phyloP scores from a whole-genome alignment of 2,329 filamentous ascomycete genomes.

The Pseudogymnoascus sp. region DNA sequence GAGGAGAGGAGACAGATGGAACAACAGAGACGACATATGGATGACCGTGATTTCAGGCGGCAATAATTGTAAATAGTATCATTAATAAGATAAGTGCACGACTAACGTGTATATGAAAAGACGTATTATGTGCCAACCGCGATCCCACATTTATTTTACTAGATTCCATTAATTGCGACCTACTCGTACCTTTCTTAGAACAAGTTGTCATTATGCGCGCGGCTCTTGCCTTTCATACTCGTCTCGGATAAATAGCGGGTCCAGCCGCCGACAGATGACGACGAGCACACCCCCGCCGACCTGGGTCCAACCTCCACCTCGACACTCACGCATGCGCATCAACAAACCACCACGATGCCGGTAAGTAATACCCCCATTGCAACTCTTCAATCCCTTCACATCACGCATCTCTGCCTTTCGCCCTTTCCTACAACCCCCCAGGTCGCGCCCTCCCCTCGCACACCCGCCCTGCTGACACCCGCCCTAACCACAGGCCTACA shows the following conservation, averaged over 20 bases:
- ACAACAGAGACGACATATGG: not conserved
- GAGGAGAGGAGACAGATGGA: slow-evolving; percentile 4
- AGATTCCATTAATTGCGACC: not conserved
- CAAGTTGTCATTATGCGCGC: not conserved
- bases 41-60: slow-evolving; percentile 7
- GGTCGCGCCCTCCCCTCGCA: no score
- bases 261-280: slow-evolving; percentile 8
- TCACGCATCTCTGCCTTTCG: not conserved
- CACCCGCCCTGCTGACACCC: no score
- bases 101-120: slow-evolving; percentile 6
- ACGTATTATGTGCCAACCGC: not conserved
- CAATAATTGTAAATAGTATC: slow-evolving; percentile 8
- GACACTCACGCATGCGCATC: slow-evolving; percentile 7
- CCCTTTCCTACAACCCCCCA: slow-evolving; percentile 64
- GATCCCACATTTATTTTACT: not conserved
- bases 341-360: slow-evolving; percentile 8
- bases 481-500: no score
- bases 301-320: not conserved
- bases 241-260: slow-evolving; percentile 7
- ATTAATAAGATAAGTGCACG: slow-evolving; percentile 4
- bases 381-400: not conserved
- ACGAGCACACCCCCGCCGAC: slow-evolving; percentile 5
- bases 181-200: not conserved
- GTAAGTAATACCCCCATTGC: not conserved
- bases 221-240: not conserved